Conservation (phyloP, 1,284 basidiomycete species). For the Ustilago tritici region DNA sequence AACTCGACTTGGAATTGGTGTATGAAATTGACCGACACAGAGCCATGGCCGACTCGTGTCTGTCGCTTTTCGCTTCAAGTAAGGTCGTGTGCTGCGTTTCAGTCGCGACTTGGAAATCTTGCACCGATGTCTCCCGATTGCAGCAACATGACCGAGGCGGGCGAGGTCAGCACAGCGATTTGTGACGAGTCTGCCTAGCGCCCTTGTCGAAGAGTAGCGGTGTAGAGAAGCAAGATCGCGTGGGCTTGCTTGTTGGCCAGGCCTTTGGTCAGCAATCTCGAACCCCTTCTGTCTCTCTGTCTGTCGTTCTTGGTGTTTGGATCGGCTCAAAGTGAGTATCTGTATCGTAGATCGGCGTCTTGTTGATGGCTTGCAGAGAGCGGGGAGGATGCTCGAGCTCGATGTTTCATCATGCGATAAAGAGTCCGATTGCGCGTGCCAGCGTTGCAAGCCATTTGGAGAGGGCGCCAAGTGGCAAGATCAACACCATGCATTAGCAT, state of each 20-base stretch:
- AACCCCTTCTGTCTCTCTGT: too few relatives aligned
- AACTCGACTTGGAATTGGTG: too few relatives aligned
- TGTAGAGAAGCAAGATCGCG: too few relatives aligned
- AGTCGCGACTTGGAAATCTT: background rate
- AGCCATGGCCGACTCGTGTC: conserved; percentile 10
- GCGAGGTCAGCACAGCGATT: too few relatives aligned
- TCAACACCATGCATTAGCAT: conserved; percentile 18
- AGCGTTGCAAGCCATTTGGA: conserved; percentile 9
- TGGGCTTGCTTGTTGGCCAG: too few relatives aligned
- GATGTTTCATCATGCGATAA: background rate
- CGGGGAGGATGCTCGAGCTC: background rate
- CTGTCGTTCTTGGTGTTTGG: background rate
- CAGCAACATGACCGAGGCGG: conserved; percentile 3
- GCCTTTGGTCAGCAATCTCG: too few relatives aligned
- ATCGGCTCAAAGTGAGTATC: background rate
- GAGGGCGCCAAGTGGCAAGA: conserved; percentile 9
- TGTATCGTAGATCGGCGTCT: background rate
- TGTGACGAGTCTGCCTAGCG: too few relatives aligned
- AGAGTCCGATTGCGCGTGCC: conserved; percentile 2
- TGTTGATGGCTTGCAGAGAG: conserved; percentile 4
- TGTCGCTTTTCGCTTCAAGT: background rate
- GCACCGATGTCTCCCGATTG: background rate
- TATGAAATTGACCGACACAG: too few relatives aligned
- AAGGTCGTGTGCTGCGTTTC: background rate
- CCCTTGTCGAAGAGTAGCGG: too few relatives aligned